Percentiles rank a stretch among this genome's conserved stretches.
These are phyloP conservation scores for Hypoxylon sp. DNA, from an alignment of 2,329 filamentous ascomycete genomes.

Conservation along the genomic window DNA sequence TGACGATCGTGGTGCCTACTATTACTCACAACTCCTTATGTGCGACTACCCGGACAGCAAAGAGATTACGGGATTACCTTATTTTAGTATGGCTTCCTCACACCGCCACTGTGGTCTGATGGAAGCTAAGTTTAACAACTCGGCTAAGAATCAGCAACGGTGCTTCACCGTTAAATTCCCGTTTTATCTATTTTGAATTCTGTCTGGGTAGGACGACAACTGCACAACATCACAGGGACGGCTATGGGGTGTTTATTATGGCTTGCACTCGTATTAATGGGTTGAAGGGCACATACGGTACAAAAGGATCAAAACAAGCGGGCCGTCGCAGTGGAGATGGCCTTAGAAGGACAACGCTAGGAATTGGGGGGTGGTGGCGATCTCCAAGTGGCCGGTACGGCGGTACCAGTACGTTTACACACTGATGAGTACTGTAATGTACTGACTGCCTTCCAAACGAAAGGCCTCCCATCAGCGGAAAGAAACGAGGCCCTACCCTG, in stretches of 20 bases:
- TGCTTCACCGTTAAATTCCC: conserved; percentile 31
- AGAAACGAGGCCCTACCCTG: conserved; percentile 24
- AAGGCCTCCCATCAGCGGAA: conserved; percentile 28
- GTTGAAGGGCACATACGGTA: conserved; percentile 35
- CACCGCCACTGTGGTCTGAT: conserved; percentile 47
- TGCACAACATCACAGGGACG: conserved; percentile 34
- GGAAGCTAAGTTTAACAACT: conserved; percentile 43
- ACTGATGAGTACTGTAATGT: conserved; percentile 38
- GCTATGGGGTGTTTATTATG: conserved; percentile 35
- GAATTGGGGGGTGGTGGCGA: conserved; percentile 45
- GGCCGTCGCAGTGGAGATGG: conserved; percentile 46
- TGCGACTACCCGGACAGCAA: conserved; percentile 42
- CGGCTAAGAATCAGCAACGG: conserved; percentile 41
- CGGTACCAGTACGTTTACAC: conserved; percentile 40
- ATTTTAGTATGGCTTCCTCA: conserved; percentile 45
- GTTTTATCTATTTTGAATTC: conserved; percentile 27
- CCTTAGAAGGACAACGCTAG: conserved; percentile 43
- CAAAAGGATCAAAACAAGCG: conserved; percentile 45
- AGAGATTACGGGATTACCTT: conserved; percentile 45
- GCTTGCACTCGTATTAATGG: conserved; percentile 37
- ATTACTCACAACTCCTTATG: conserved; percentile 44
- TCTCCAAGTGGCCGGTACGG: conserved; percentile 47
- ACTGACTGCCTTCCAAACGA: conserved; percentile 20
- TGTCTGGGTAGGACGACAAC: conserved; percentile 30
- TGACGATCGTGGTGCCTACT: conserved; percentile 44